Evolutionary conservation across 2,329 filamentous ascomycete species (phyloP).

Genomic region (Phoma herbarum): DNA sequence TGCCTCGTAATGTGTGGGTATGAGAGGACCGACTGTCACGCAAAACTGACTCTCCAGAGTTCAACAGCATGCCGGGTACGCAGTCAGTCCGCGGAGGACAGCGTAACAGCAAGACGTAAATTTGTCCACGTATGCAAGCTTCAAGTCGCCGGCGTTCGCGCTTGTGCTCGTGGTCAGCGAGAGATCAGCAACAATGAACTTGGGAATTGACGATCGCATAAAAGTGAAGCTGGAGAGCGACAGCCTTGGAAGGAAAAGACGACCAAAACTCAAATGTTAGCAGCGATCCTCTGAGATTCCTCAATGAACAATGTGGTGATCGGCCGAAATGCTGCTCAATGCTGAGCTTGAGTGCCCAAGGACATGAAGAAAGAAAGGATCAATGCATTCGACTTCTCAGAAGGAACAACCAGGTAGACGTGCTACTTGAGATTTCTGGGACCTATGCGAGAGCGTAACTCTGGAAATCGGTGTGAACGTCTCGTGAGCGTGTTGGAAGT

Average conservation of each 20-base stretch:
- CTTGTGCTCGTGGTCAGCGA: not conserved
- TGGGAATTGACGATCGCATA: not conserved
- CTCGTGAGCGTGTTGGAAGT: no score
- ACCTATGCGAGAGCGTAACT: not conserved
- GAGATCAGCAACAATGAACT: not conserved
- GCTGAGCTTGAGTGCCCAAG: not conserved
- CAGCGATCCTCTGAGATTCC: not conserved
- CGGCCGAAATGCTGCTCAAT: not conserved
- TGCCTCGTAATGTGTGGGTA: not conserved
- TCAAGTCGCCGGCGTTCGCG: not conserved
- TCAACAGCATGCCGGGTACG: not conserved
- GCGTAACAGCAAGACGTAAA: not conserved
- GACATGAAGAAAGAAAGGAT: not conserved
- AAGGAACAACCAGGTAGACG: not conserved
- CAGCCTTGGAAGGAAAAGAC: not conserved
- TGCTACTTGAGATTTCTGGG: not conserved
- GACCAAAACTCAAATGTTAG: not conserved
- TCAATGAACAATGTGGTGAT: no score
- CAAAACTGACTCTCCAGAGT: not conserved
- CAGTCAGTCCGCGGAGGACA: not conserved
- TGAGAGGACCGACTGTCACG: not conserved
- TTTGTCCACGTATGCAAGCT: not conserved
- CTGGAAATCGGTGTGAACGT: not conserved
- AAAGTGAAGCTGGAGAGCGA: not conserved
- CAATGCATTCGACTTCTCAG: not conserved